Base-by-base conservation (phyloP, 768 basidiomycete species). In the Macrolepiota dolichaula region DNA sequence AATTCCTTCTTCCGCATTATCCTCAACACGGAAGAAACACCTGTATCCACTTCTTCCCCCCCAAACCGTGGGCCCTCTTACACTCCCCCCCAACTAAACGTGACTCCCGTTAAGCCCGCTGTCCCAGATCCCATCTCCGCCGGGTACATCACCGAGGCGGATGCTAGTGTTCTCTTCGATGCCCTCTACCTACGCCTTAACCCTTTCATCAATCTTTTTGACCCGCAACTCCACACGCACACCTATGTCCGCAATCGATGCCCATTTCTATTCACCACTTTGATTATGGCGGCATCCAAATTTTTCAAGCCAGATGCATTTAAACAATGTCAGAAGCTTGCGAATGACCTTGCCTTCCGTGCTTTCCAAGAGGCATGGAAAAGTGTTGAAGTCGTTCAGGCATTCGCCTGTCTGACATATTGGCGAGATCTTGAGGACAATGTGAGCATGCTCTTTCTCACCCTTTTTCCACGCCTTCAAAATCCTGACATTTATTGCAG, bases 391-490 rank as follows among this genome's bases (percentile, higher is more conserved):
- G 86, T 94, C 22, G 89, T 92, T 3, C 94, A 96, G 73, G 91
- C 92, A 27, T 91, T 94, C 70, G 88, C 90, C 19, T 93, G 92
- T 67, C 78, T 96, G 62, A 92, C 88, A 40, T 96, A 95, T 73
- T 96, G 92, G 92, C 88, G 84, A 70, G 91, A 92, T 66, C 89
- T 92, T 42, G 87, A 91, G 64, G 94, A 96, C 66, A 90, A 85
- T 58, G 89, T 90, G 64, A 51, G 82, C 73, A 57, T 60, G 44
- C 62, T 46, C 37, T 7, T n/a, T n/a, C n/a, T n/a, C n/a, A n/a
- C 59, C 51, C 63, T 57, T 5, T 59, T 59, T 38, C 57, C 55
- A 47, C 51, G 29, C 56, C 32, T 62, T 66, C 55, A 68, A n/a
- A 38, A 13, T 50, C 63, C 69, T 63, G 63, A 61, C 63, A 32